Base-by-base conservation (phyloP, 2,329 filamentous ascomycete species). In the Calonectria honghensis region DNA sequence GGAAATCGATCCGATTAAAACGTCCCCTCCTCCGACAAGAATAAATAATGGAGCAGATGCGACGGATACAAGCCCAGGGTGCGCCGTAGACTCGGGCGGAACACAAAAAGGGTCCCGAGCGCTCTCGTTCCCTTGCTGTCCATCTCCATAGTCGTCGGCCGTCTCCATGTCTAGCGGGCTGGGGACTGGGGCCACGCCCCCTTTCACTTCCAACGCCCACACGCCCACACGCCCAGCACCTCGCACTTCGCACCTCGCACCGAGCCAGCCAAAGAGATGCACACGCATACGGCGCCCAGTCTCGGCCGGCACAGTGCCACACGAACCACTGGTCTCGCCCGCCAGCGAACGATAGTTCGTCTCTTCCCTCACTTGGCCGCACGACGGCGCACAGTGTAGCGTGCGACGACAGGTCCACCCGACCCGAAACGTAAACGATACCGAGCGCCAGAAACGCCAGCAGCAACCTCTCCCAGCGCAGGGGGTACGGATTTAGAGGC, bases 81-180 rank as follows among this genome's bases (percentile, higher is more conserved):
- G 65, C 52, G 65, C 48, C 57, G 27, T 57, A 61, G 70, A 79
- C 70, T 77, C 77, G 77, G 75, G 65, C 79, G 79, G 79, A 64
- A 75, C 57, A 76, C 73, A 80, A 78, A 80, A 79, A 79, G 70
- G 59, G 76, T 68, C 72, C 79, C 79, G 79, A 75, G 37, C 67
- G 74, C 68, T 48, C 73, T 70, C 45, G n/a, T 70, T 71, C 73
- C 73, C 66, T 72, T 50, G 52, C 59, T 50, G 72, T 71, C 72
- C 68, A 76, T 63, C 57, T 39, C 57, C 57, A 63, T 41, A 63
- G 35, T 63, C 68, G 77, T 72, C 63, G 73, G 75, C 51, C 45
- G 72, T 71, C 57, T 29, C 45, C 59, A 51, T 54, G 48, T 69
- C 61, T 66, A 76, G 54, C 71, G 70, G 74, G 68, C 59, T 72